phyloP scores from a whole-genome alignment of 192 early-diverging fungal genomes.

The Podila clonocystis region DNA sequence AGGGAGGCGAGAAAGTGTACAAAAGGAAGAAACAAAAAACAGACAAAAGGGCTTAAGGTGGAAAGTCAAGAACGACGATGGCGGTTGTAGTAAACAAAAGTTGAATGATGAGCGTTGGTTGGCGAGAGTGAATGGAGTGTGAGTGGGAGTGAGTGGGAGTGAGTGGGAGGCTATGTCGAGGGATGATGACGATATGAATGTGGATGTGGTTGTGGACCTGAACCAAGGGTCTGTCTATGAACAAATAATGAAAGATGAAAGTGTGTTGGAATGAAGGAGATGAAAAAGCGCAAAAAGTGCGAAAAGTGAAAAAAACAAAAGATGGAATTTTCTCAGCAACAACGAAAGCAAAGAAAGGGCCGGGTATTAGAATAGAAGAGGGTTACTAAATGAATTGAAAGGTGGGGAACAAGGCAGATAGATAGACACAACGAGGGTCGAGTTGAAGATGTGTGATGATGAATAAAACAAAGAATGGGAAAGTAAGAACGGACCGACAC shows the following conservation, averaged over 20 bases:
- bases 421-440: too few relatives aligned
- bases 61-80: neutral
- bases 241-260: neutral
- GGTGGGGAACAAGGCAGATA: too few relatives aligned
- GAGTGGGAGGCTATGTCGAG: too few relatives aligned
- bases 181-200: neutral
- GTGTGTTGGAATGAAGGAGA: neutral
- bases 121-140: too few relatives aligned
- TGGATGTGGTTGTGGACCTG: neutral
- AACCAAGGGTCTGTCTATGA: neutral
- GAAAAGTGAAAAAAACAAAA: constrained; percentile 7
- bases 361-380: too few relatives aligned
- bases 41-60: neutral
- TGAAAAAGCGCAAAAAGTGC: neutral
- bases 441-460: too few relatives aligned
- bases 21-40: neutral
- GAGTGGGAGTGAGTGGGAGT: too few relatives aligned
- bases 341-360: neutral
- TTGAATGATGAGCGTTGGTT: neutral
- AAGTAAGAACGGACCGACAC: too few relatives aligned
- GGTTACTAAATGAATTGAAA: too few relatives aligned
- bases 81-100: neutral
- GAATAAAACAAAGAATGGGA: too few relatives aligned
- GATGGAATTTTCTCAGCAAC: neutral
- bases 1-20: neutral